phyloP scores from a whole-genome alignment of 257 asterid species.

The Ehretia macrophylla region DNA sequence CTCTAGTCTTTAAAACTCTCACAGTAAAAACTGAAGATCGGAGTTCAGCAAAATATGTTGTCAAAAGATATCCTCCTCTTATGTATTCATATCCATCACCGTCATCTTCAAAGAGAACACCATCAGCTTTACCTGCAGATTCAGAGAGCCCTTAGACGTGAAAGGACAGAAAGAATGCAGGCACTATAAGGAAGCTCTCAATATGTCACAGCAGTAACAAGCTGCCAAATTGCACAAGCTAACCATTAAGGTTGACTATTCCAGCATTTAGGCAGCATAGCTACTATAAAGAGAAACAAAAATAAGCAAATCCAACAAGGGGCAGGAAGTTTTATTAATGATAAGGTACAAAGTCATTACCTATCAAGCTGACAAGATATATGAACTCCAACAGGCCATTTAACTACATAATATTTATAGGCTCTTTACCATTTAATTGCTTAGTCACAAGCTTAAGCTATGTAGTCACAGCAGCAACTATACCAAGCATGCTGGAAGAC shows the following conservation, averaged over 20 bases:
- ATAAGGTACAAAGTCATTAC: background rate
- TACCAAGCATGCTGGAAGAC: too few species aligned
- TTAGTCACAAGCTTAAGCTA: too few species aligned
- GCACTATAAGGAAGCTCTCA: background rate
- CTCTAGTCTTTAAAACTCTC: conserved; percentile 69
- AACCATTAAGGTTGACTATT: too few species aligned
- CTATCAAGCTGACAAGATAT: conserved; percentile 4
- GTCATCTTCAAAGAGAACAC: conserved; percentile 74
- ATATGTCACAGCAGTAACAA: background rate
- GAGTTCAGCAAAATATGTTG: conserved; percentile 77
- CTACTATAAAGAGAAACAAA: too few species aligned
- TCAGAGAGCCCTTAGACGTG: conserved; percentile 9
- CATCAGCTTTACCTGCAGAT: conserved; percentile 85
- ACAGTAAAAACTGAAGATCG: conserved; percentile 64
- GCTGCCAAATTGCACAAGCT: too few species aligned
- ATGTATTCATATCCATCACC: conserved; percentile 89
- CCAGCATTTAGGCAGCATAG: too few species aligned
- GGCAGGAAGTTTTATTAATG: too few species aligned
- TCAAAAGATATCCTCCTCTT: conserved; percentile 62
- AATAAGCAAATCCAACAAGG: too few species aligned
- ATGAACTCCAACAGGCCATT: background rate
- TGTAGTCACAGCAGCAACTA: too few species aligned
- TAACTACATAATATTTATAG: background rate
- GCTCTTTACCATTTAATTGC: background rate
- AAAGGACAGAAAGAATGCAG: background rate